A percentile compares a stretch with the other conserved stretches of the same genome.
phyloP scores from a whole-genome alignment of 257 asterid species.

The Gentiana macrophylla region DNA sequence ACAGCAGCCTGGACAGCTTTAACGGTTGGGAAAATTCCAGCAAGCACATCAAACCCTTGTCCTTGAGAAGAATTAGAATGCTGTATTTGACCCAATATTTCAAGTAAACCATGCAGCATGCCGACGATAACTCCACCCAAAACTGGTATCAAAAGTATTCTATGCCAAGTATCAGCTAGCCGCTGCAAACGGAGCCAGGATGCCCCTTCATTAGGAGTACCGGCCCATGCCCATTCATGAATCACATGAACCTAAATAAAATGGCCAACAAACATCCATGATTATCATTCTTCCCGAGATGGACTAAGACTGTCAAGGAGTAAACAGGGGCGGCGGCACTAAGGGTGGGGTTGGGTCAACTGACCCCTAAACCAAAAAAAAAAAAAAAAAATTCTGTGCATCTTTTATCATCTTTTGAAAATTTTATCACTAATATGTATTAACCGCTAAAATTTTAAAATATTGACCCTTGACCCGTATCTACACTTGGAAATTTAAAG shows the following conservation, averaged over 20 bases:
- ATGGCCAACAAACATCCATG: slow-evolving; percentile 9
- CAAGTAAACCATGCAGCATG: slow-evolving; percentile 90
- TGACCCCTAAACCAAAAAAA: too few relatives aligned
- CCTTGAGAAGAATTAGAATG: slow-evolving; percentile 65
- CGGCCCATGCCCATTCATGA: slow-evolving; percentile 99
- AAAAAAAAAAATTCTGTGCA: too few relatives aligned
- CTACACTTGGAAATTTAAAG: too few relatives aligned
- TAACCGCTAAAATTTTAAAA: too few relatives aligned
- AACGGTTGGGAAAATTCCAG: slow-evolving; percentile 66
- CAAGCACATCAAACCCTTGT: slow-evolving; percentile 69
- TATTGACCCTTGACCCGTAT: too few relatives aligned
- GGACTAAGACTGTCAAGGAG: not conserved
- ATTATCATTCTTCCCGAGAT: not conserved
- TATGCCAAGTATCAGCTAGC: slow-evolving; percentile 94
- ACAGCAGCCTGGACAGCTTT: slow-evolving; percentile 95
- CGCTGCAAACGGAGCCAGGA: slow-evolving; percentile 96
- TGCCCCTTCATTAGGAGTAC: slow-evolving; percentile 98
- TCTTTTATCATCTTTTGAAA: too few relatives aligned
- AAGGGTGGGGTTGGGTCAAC: too few relatives aligned
- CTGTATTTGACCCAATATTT: slow-evolving; percentile 70
- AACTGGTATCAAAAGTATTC: slow-evolving; percentile 86
- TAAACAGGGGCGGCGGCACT: too few relatives aligned
- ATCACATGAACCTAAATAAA: slow-evolving; percentile 71
- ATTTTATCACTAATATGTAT: too few relatives aligned
- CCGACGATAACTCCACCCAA: slow-evolving; percentile 97